Conservation (phyloP, 2,329 filamentous ascomycete genomes). For the Chrysoporthe cubensis region DNA sequence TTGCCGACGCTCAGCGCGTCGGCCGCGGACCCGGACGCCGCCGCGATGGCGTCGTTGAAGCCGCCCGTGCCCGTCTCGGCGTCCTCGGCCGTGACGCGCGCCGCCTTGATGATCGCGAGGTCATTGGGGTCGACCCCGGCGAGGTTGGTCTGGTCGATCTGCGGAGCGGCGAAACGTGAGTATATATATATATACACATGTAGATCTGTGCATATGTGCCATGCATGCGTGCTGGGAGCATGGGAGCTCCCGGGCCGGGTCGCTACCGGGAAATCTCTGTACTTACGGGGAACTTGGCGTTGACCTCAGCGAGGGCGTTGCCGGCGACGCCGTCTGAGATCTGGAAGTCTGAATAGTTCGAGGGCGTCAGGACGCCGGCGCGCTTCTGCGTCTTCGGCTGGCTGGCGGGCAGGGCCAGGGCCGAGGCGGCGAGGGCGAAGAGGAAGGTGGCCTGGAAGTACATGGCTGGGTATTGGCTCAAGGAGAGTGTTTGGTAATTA, state of each 20-base stretch:
- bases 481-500: conserved; percentile 19
- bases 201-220: no score
- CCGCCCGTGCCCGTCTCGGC: conserved; percentile 55
- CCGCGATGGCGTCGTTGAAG: conserved; percentile 58
- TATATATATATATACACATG: not conserved
- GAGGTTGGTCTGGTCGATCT: conserved; percentile 50
- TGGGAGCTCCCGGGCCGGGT: no score
- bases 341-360: conserved; percentile 47
- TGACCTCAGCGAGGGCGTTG: conserved; percentile 57
- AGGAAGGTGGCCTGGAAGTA: conserved; percentile 44
- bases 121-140: conserved; percentile 51
- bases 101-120: conserved; percentile 54
- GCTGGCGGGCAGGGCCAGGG: conserved; percentile 38
- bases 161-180: conserved; percentile 5
- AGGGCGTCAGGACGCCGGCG: conserved; percentile 37
- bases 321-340: conserved; percentile 56
- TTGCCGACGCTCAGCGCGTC: conserved; percentile 46
- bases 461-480: conserved; percentile 34
- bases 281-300: conserved; percentile 57
- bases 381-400: conserved; percentile 33
- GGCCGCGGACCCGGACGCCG: conserved; percentile 46
- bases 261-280: not conserved
- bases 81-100: conserved; percentile 53
- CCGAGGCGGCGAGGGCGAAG: conserved; percentile 42
- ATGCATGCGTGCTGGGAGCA: not conserved